Base-by-base conservation (phyloP, 768 basidiomycete genomes). In the Auricularia sp. region DNA sequence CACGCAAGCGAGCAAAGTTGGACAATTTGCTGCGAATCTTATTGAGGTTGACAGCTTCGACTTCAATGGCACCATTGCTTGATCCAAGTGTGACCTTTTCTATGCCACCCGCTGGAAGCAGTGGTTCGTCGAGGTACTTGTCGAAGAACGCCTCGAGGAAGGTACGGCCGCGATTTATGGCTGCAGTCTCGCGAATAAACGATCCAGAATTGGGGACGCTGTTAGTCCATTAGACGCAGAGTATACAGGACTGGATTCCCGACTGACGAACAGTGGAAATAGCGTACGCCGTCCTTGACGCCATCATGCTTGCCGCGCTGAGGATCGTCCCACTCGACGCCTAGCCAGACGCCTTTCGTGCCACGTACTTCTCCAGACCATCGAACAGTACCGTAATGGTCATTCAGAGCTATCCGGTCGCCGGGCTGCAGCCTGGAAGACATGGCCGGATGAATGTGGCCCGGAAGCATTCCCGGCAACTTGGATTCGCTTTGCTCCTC, bases 281-380 rank as follows among this genome's bases (percentile, higher is more conserved):
- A 94, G 47, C 79, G 80, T 67, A 79, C 82, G 59, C 85, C 88
- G 67, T 91, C 85, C 71, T 92, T 90, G 67, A 79, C 72, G 5
- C 96, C 96, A 68, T 89, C 84, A 72, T 98, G 94, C 73, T 90
- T 95, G 34, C 96, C 96, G 64, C 93, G 84, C 7, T 73, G 66
- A 21, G 86, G 82, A 70, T 93, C 87, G 71, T 98, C 96, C 91
- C 95, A 98, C 76, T 98, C 96, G 59, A 98, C 83, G n/a, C 96
- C 96, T n/a, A 94, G 80, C 95, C 95, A 98, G 12, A 74, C 68
- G 3, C 90, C 91, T 3, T 75, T 70, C 0, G 90, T 85, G 14
- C 81, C 81, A 18, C 83, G 76, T 21, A 95, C 85, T 1, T 73
- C 67, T 1, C 93, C 93, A 14, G 81, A 74, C 70, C 82, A 94